A percentile compares a stretch with the other conserved stretches of the same genome.
These are phyloP conservation scores for Metschnikowia henanensis DNA, from an alignment of 805 yeast genomes.

Conservation along the genomic window DNA sequence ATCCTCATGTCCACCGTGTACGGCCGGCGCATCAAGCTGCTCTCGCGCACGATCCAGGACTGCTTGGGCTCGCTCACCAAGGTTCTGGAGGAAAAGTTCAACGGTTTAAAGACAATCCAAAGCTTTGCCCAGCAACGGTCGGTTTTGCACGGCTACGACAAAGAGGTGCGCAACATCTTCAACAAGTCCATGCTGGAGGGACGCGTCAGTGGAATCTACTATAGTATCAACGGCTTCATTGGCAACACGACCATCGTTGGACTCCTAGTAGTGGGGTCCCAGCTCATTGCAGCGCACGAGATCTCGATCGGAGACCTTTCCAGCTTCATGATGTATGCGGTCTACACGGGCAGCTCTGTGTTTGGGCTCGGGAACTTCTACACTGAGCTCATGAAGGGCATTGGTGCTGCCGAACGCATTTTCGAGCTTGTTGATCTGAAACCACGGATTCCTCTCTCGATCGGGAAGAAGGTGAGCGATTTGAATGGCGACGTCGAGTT, in stretches of 20 bases:
- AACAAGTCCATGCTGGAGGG: constrained; percentile 80
- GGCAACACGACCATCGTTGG: constrained; percentile 84
- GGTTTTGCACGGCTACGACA: constrained; percentile 75
- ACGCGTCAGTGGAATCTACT: constrained; percentile 69
- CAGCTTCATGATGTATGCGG: constrained; percentile 93
- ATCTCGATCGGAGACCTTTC: constrained; percentile 86
- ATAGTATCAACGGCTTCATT: constrained; percentile 76
- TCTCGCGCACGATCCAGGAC: constrained; percentile 77
- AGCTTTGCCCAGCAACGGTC: constrained; percentile 82
- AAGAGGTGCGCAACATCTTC: constrained; percentile 64
- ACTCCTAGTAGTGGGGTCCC: constrained; percentile 75
- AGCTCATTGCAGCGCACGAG: constrained; percentile 74
- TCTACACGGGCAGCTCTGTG: constrained; percentile 90
- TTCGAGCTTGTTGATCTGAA: constrained; percentile 82
- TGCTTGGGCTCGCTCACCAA: constrained; percentile 85
- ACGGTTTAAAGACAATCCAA: constrained; percentile 84
- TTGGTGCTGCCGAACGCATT: constrained; percentile 91
- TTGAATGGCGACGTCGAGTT: constrained; percentile 60
- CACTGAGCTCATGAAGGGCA: constrained; percentile 94
- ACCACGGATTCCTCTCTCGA: constrained; percentile 67
- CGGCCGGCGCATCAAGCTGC: constrained; percentile 72
- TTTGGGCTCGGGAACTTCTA: constrained; percentile 90
- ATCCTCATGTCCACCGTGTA: constrained; percentile 77
- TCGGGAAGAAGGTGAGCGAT: constrained; percentile 51
- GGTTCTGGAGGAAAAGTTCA: constrained; percentile 88